Conservation (phyloP, 768 basidiomycete species). For the Fomitopsis pulvina region DNA sequence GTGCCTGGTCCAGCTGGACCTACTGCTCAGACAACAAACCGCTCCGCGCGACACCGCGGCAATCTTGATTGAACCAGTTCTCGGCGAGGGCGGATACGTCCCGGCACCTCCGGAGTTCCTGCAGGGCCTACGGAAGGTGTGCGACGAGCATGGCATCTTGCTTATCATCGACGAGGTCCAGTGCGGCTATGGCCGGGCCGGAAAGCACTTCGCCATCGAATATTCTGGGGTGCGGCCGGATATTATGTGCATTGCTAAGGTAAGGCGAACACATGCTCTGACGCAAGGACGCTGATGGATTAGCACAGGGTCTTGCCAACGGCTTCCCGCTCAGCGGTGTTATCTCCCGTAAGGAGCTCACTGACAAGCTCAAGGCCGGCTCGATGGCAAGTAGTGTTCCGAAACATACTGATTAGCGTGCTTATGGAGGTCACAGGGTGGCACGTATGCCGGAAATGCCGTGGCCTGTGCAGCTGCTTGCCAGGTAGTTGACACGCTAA, state of each 20-base stretch:
- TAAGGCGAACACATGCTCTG: constrained; percentile 15
- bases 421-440: constrained; percentile 42
- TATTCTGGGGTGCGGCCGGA: constrained; percentile 85
- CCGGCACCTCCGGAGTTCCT: constrained; percentile 79
- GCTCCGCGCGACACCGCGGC: constrained; percentile 85
- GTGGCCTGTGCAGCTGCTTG: constrained; percentile 89
- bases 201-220: constrained; percentile 75
- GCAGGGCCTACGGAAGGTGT: constrained; percentile 72
- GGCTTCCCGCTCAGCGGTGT: constrained; percentile 93
- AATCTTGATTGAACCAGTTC: constrained; percentile 88
- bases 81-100: constrained; percentile 96
- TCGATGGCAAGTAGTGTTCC: constrained; percentile 48
- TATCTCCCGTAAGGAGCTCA: constrained; percentile 72
- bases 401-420: too few relatives aligned
- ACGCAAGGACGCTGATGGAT: constrained; percentile 1
- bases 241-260: constrained; percentile 87
- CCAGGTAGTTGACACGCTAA: constrained; percentile 72
- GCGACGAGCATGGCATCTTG: constrained; percentile 80
- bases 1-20: constrained; percentile 75
- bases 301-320: constrained; percentile 67
- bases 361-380: constrained; percentile 73
- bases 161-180: constrained; percentile 87
- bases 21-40: constrained; percentile 75
- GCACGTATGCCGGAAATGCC: constrained; percentile 89
- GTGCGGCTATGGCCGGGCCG: constrained; percentile 85